Evolutionary conservation across 768 basidiomycete species (phyloP), one percentile per base, ranked within the genome.

Genomic region (Daedaleopsis nitida): DNA sequence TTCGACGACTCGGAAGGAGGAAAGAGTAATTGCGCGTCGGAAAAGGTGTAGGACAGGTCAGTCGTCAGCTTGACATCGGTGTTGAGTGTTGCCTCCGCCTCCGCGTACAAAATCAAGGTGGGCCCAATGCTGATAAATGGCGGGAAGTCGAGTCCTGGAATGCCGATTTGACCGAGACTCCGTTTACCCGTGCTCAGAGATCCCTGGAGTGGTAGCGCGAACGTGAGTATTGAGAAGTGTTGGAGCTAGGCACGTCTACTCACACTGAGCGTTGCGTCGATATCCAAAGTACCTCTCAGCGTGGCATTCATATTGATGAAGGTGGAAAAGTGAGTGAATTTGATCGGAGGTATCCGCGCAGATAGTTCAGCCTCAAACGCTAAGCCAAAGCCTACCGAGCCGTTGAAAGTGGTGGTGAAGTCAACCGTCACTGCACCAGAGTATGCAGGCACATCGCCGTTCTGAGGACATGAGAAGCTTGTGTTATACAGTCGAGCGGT

Each of bases 81-180:
- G 32, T 75, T 76, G n/a, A 80, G 27, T 6, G 51, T 55, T 0
- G 67, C 71, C 5, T 47, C 57, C 1, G 68, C 62, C 23, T 72
- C 38, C 4, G 71, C 79, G 23, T 76, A 71, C 59, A 85, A 69
- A 38, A 75, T 63, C 71, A 84, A 80, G 0, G 77, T 71, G 3
- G 83, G 83, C 0, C 83, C 83, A 24, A 84, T 64, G 11, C 74
- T 74, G 38, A 84, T 61, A 50, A 84, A 74, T 2, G 78, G 81
- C 45, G 81, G 80, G 68, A 85, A 77, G 63, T 80, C 76, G n/a
- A 83, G 72, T 7, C 81, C 82, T 1, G 81, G 80, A 55, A 85
- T 72, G 1, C 78, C 78, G 39, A 78, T 63, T 50, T 75, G 67
- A 38, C 80, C 72, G 13, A 85, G 65, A 16, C 66, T 66, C 52